Conservation (phyloP, 495 filamentous ascomycete species). For the Xylaria castorea region DNA sequence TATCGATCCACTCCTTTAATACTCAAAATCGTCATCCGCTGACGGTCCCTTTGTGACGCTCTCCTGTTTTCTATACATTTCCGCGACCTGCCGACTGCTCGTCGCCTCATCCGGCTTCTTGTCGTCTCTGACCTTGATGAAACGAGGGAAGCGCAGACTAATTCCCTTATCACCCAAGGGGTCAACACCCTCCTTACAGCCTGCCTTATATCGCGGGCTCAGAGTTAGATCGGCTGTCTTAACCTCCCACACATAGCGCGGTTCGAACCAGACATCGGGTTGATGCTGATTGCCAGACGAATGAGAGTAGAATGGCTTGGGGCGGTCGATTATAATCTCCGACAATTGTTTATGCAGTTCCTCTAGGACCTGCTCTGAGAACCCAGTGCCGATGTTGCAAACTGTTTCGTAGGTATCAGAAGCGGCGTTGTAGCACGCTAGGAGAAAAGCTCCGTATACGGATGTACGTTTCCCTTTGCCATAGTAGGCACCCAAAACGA, state of each 20-base stretch:
- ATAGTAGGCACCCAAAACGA: slow-evolving; percentile 93
- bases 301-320: slow-evolving; percentile 94
- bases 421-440: slow-evolving; percentile 87
- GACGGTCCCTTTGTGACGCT: slow-evolving; percentile 75
- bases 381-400: slow-evolving; percentile 98
- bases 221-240: slow-evolving; percentile 95
- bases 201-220: slow-evolving; percentile 89
- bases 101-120: slow-evolving; percentile 96
- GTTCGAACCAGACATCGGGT: slow-evolving; percentile 98
- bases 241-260: slow-evolving; percentile 93
- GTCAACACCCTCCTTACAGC: slow-evolving; percentile 67
- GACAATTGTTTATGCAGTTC: slow-evolving; percentile 77
- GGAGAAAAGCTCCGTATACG: slow-evolving; percentile 91
- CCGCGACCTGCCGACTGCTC: slow-evolving; percentile 78
- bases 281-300: slow-evolving; percentile 84
- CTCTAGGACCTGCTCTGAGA: slow-evolving; percentile 85
- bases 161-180: slow-evolving; percentile 80
- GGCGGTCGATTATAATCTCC: slow-evolving; percentile 77
- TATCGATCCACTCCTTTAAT: slow-evolving; percentile 56
- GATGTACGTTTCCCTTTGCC: slow-evolving; percentile 95
- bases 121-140: slow-evolving; percentile 87
- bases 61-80: slow-evolving; percentile 97
- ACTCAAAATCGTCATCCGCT: slow-evolving; percentile 98
- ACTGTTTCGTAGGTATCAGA: slow-evolving; percentile 88
- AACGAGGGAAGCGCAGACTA: slow-evolving; percentile 86